A percentile compares a stretch with the other conserved stretches of the same genome.
Evolutionary conservation across 805 yeast genomes (phyloP).

Genomic region (Kuraishia hungarica): DNA sequence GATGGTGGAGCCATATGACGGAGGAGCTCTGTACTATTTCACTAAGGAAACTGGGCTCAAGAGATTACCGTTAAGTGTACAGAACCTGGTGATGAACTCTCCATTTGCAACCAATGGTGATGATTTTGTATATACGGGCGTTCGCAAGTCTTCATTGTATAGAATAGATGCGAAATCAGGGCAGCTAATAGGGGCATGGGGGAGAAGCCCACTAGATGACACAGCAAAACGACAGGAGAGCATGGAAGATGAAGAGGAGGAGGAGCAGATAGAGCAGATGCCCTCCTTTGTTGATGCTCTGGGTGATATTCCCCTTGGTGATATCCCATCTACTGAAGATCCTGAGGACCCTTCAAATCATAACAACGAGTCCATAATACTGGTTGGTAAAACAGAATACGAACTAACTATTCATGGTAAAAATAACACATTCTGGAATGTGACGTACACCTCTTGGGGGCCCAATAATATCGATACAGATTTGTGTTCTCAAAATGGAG

Average conservation of each 20-base stretch:
- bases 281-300: too few species aligned
- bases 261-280: too few species aligned
- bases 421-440: slow-evolving; percentile 69
- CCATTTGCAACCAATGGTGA: slow-evolving; percentile 74
- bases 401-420: slow-evolving; percentile 72
- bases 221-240: not conserved
- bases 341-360: too few species aligned
- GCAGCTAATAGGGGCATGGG: slow-evolving; percentile 60
- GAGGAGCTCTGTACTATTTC: slow-evolving; percentile 78
- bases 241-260: too few species aligned
- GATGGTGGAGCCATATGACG: slow-evolving; percentile 87
- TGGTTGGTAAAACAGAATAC: slow-evolving; percentile 66
- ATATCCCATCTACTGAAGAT: too few species aligned
- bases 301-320: too few species aligned
- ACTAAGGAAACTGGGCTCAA: slow-evolving; percentile 68
- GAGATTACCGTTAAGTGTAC: slow-evolving; percentile 72
- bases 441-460: slow-evolving; percentile 84
- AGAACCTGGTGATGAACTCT: slow-evolving; percentile 68
- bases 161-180: slow-evolving; percentile 72
- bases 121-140: slow-evolving; percentile 85
- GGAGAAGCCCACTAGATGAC: not conserved
- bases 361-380: slow-evolving; percentile 24
- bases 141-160: slow-evolving; percentile 65
- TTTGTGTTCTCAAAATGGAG: slow-evolving; percentile 36
- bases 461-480: slow-evolving; percentile 73